Evolutionary conservation across 1,284 basidiomycete species (phyloP).

Genomic region (Golubevia pallescens): DNA sequence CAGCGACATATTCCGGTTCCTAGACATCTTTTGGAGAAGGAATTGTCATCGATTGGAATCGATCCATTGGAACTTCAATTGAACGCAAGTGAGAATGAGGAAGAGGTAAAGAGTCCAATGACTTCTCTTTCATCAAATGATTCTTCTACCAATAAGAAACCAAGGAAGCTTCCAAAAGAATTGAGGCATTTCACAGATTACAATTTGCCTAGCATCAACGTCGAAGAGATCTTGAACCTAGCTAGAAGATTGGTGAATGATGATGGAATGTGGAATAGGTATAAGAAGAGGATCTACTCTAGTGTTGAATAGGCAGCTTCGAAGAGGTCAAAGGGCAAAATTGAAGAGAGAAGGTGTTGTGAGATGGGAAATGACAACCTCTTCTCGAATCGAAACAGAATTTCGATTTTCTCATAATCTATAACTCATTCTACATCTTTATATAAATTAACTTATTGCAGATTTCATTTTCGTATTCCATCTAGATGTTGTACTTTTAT

Average conservation of each 20-base stretch:
- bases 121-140: slow-evolving; percentile 12
- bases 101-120: too few relatives aligned
- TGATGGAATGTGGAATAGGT: slow-evolving; percentile 41
- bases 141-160: slow-evolving; percentile 17
- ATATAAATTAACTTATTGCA: too few relatives aligned
- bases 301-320: too few relatives aligned
- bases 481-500: too few relatives aligned
- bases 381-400: too few relatives aligned
- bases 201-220: slow-evolving; percentile 20
- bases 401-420: too few relatives aligned
- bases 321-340: too few relatives aligned
- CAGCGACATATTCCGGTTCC: slow-evolving; percentile 35
- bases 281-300: slow-evolving; percentile 27
- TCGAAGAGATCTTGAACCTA: slow-evolving; percentile 43
- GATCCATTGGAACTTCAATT: slow-evolving; percentile 1
- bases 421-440: too few relatives aligned
- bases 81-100: too few relatives aligned
- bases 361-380: too few relatives aligned
- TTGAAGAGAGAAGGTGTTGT: too few relatives aligned
- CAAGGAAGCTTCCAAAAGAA: slow-evolving; percentile 24
- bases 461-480: too few relatives aligned
- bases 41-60: slow-evolving; percentile 12
- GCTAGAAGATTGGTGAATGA: slow-evolving; percentile 35
- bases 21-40: slow-evolving; percentile 24
- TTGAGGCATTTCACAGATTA: slow-evolving; percentile 30